Base-by-base conservation (phyloP, 805 yeast genomes). In the Lipomyces spencermartinsiae region DNA sequence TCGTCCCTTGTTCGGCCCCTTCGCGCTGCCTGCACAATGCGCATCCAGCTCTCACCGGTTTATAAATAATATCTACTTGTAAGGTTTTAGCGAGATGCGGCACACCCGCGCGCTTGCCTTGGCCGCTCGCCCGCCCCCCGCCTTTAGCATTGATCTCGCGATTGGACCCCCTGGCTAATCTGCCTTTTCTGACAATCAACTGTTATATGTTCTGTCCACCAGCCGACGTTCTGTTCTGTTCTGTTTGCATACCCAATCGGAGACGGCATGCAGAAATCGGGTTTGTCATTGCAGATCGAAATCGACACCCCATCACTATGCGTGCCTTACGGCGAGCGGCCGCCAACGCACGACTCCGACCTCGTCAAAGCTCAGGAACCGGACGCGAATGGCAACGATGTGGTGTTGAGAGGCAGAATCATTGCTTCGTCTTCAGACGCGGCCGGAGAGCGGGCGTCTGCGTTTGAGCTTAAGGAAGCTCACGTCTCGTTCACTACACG, bases 291-390 rank as follows among this genome's bases (percentile, higher is more conserved):
- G 9, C 33, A 53, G 10, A 31, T 53, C 33, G 56, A 25, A n/a
- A 6, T 53, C 56, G 56, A 53, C 22, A 53, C 56, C n/a, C 56
- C 56, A 12, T 53, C 56, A 6, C 16, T 53, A 16, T 19, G 56
- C 33, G 56, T 53, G 6, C 56, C 56, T 4, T 53, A 25, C 34
- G 56, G 56, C 56, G 56, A 25, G 34, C 56, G 56, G 56, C 56
- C 56, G 33, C 56, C 56, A 8, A 19, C 16, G 19, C 12, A 10
- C 19, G 29, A 49, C 54, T 5, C 54, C 12, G 54, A 49, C 29
- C 22, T 43, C 25, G 49, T 43, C 19, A 43, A n/a, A 43, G 49
- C 22, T 43, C 34, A 25, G 16, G 34, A 53, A 31, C 34, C 56
- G 16, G 56, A 25, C 16, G 33, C 33, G 33, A 16, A 53, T 31